Evolutionary conservation across 2,329 filamentous ascomycete species (phyloP), one percentile per base, ranked within the genome.

Genomic region (Stachybotrys elegans): DNA sequence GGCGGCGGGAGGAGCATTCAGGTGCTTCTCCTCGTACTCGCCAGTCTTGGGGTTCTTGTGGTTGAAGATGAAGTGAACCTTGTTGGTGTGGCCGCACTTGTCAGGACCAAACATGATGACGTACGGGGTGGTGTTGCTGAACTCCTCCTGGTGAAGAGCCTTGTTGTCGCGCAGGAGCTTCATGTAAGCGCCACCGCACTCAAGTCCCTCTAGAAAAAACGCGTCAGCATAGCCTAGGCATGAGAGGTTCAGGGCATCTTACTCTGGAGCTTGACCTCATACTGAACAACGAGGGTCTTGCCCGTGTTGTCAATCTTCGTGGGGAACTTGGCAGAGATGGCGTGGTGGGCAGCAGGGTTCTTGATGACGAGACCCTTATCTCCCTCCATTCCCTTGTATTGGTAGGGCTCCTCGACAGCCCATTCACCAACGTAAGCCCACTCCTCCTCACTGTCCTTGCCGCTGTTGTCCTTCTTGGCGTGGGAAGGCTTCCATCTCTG

Each of bases 31-130:
- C 81, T 98, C 92, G 63, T 98, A 98, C 72, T 96, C 89, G 75
- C 92, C 92, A 38, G 90, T 96, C 87, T 95, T 96, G 66, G 93
- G 93, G 83, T 97, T 98, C 88, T 97, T 98, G 86, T 98, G 93
- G 73, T 94, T 93, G 83, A 98, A 95, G 70, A 98, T 98, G 76
- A 98, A 95, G 71, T 83, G 79, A 43, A 94, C 88, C 86, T 97
- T 97, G 85, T 98, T 98, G 70, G 89, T 97, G 67, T 89, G 81
- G 69, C 93, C 93, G 69, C 93, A 98, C 85, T 97, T 97, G 78
- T 98, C 93, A 59, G 93, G 93, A 57, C 93, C 93, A 67, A 98
- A 98, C 93, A 98, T 98, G 79, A 98, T 95, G 57, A 98, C 88
- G 66, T 98, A 98, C 40, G 93, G 93, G 35, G 92, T 95, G 50